Base-by-base conservation (phyloP, 805 yeast species). In the Tetrapisispora phaffii region DNA sequence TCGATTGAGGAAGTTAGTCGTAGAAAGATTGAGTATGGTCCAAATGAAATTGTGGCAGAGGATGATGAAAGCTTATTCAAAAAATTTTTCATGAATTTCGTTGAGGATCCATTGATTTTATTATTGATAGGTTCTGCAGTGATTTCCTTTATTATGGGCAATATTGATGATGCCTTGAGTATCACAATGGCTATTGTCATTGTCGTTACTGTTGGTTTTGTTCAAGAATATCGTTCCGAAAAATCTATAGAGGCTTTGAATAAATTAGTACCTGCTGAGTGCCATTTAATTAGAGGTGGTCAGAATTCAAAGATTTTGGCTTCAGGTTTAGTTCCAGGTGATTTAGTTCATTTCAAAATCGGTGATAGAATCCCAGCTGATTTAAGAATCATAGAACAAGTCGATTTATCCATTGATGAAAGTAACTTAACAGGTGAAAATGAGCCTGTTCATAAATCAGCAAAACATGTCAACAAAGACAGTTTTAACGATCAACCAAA, bases 331-430 rank as follows among this genome's bases (percentile, higher is more conserved):
- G 99, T 93, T 20, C 97, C 98, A 5, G 99, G 99, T 48, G 99
- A 93, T 63, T 66, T 93, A 57, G 95, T 93, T 34, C 83, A 81
- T 54, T 85, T 93, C 55, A 66, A 80, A 37, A 89, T 88, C 44
- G 99, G 99, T 53, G 99, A 93, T 66, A 75, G 96, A 53, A 82
- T 93, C 45, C 98, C 99, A 1, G 98, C 98, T 0, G 99, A 93
- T 65, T 68, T 93, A 24, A 76, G 98, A 58, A 71, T 93, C 45
- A 73, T 79, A 4, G 82, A 81, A 48, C 77, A 95, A 9, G 84
- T 80, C 21, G 94, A 86, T 58, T 72, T 93, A 50, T 70, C 83
- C 20, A 80, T 93, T 46, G 98, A 93, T 67, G 98, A 93, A 68
- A 82, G 94, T 66, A 87, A 87, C 59, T 74, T 93, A 52, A 93